Base-by-base conservation (phyloP, 495 filamentous ascomycete species). In the Apiosordaria backusii region DNA sequence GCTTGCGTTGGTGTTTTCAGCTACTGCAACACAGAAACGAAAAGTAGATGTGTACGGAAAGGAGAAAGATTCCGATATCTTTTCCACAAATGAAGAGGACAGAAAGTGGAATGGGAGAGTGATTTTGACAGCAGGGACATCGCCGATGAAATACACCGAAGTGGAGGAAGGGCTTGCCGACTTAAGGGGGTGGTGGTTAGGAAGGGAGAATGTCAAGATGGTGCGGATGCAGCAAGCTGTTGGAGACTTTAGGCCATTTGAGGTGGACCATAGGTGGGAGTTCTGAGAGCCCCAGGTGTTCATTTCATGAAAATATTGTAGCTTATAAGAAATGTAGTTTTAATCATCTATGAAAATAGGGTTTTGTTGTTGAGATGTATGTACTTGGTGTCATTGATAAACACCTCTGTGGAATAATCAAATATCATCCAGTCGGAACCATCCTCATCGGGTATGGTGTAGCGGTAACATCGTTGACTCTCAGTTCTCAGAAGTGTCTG, bases 391-490 rank as follows among this genome's bases (percentile, higher is more conserved):
- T 45, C 0, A 0, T 18, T 45, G 9, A 45, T 45, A 45, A 18
- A 9, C 9, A 7, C 35, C 16, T 3, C 13, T 0, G 9, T 45
- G 35, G 35, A 45, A 6, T 15, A 1, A 45, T 1, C 35, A 45
- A 2, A 0, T 15, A 45, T 45, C 35, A 45, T 45, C 35, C 35
- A 45, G 16, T 45, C 35, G 35, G 35, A 45, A 45, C 35, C 35
- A 45, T 45, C 35, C 35, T 45, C 35, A 45, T 45, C 35, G 35
- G 35, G 35, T 45, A 45, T 45, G 35, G 35, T 62, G 60, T 62
- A 62, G 60, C 60, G 60, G 60, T 62, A 62, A 62, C 60, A 62
- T 62, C 60, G 60, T 50, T 62, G 60, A 62, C 60, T 62, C 60
- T 62, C 60, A 62, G 16, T 55, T 61, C n/a, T 27, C 58, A 21